Percentiles rank a stretch among this genome's conserved stretches.
Evolutionary conservation across 2,329 filamentous ascomycete species (phyloP).

Genomic region (Setomelanomma holmii): DNA sequence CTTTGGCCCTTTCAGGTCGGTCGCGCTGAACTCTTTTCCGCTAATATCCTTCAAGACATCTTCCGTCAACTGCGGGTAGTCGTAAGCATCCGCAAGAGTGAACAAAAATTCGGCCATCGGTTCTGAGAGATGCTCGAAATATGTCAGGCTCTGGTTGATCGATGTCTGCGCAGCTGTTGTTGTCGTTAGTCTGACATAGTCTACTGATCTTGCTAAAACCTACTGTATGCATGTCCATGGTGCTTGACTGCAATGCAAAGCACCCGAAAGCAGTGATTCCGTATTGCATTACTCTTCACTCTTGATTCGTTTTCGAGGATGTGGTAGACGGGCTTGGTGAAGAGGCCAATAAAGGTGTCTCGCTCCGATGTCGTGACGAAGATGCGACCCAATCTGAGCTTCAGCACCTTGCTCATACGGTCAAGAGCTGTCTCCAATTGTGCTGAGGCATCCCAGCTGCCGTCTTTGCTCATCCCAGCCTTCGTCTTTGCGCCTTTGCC

Average conservation of each 20-base stretch:
- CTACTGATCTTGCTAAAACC: slow-evolving; percentile 23
- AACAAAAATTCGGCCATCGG: slow-evolving; percentile 99
- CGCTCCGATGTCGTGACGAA: slow-evolving; percentile 96
- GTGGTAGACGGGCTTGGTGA: slow-evolving; percentile 92
- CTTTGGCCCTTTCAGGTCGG: slow-evolving; percentile 93
- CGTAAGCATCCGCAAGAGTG: slow-evolving; percentile 95
- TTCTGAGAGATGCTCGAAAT: slow-evolving; percentile 98
- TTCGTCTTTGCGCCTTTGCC: slow-evolving; percentile 78
- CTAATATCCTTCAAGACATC: slow-evolving; percentile 93
- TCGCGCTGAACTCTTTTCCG: slow-evolving; percentile 97
- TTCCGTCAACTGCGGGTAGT: slow-evolving; percentile 93
- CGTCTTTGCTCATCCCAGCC: slow-evolving; percentile 67
- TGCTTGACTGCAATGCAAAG: slow-evolving; percentile 97
- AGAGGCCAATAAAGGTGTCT: slow-evolving; percentile 90
- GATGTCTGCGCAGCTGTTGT: slow-evolving; percentile 89
- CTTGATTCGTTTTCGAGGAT: slow-evolving; percentile 93
- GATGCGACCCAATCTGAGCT: slow-evolving; percentile 88
- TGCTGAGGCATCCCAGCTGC: slow-evolving; percentile 83
- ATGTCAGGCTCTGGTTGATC: slow-evolving; percentile 95
- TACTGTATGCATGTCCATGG: slow-evolving; percentile 95
- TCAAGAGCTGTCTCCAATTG: slow-evolving; percentile 91
- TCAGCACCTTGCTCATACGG: slow-evolving; percentile 94
- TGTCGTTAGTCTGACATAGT: slow-evolving; percentile 17
- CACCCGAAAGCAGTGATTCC: slow-evolving; percentile 98
- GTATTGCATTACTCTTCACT: slow-evolving; percentile 84